Evolutionary conservation across 2,329 filamentous ascomycete genomes (phyloP), one percentile per base, ranked within the genome.

Genomic region (Neopestalotiopsis sp.): DNA sequence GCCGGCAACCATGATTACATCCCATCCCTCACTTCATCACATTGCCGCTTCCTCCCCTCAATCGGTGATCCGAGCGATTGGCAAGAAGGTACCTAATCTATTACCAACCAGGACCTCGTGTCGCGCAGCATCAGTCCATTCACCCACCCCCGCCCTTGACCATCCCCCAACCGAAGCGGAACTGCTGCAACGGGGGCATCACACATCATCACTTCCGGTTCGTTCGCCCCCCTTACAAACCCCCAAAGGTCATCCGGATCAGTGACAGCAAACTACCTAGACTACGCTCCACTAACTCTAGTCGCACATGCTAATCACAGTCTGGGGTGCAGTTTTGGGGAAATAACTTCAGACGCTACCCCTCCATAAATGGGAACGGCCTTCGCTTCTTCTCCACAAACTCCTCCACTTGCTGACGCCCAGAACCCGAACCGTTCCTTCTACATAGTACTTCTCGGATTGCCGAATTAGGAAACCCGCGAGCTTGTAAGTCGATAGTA

Each of bases 401-500:
- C 61, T 58, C 24, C 30, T 65, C 61, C 64, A 63, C 64, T 57
- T 34, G 34, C 64, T 67, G n/a, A 56, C 68, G 49, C 58, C 49
- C 65, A 57, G 61, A 64, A 57, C n/a, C 57, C 34, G 24, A 58
- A 65, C 40, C 64, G 13, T 62, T 58, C 24, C 40, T 45, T 42
- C 42, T 30, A 20, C 20, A 42, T 7, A 45, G n/a, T 13, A 45
- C 45, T 6, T 20, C 10, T 34, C 74, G 74, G 74, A 28, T 73
- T 75, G 40, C 74, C 72, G 5, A 5, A 71, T 71, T 70, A 53
- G 74, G 74, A 42, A 74, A 73, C 68, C 69, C 73, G 71, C 14
- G 32, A 34, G 13, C 10, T 17, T 59, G 17, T 38, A 53, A 53
- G 45, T 53, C 45, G 45, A 1, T 17, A 53, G 14, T 53, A 53